phyloP scores from a whole-genome alignment of 2,329 filamentous ascomycete genomes.

The Nothophaeocryptopus gaeumannii region DNA sequence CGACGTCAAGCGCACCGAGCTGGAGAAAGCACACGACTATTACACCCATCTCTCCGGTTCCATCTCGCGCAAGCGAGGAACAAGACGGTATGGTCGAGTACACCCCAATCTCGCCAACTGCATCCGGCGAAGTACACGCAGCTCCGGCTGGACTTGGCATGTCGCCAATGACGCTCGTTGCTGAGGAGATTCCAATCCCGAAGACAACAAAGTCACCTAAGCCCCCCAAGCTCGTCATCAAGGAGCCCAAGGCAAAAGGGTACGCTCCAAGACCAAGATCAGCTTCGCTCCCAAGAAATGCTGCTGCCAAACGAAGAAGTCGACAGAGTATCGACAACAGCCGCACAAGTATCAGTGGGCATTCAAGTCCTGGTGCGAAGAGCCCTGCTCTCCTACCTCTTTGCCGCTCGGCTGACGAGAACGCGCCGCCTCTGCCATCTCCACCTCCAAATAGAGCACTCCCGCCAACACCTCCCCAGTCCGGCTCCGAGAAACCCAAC shows the following conservation, averaged over 20 bases:
- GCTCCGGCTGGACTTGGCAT: constrained; percentile 16
- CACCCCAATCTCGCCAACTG: constrained; percentile 28
- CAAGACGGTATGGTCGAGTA: constrained; percentile 26
- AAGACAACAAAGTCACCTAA: constrained; percentile 27
- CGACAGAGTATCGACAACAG: constrained; percentile 15
- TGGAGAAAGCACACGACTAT: constrained; percentile 31
- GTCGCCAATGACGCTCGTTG: constrained; percentile 37
- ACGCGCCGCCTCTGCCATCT: constrained; percentile 31
- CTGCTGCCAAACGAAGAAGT: constrained; percentile 23
- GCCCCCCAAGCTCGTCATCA: constrained; percentile 31
- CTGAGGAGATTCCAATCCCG: constrained; percentile 33
- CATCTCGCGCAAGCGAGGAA: constrained; percentile 22
- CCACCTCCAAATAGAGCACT: constrained; percentile 34
- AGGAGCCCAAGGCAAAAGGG: constrained; percentile 25
- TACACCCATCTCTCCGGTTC: constrained; percentile 30
- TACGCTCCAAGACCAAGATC: constrained; percentile 34
- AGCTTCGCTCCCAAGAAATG: constrained; percentile 28
- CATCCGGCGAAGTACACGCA: constrained; percentile 17
- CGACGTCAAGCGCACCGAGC: constrained; percentile 29
- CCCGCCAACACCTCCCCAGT: constrained; percentile 35
- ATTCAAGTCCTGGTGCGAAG: constrained; percentile 17
- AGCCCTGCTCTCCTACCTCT: constrained; percentile 14
- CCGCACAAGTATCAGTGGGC: constrained; percentile 14
- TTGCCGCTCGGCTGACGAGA: constrained; percentile 16
- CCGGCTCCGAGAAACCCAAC: constrained; percentile 27